Evolutionary conservation across 1,284 basidiomycete genomes (phyloP).

Genomic region (Ganoderma lingzhi): DNA sequence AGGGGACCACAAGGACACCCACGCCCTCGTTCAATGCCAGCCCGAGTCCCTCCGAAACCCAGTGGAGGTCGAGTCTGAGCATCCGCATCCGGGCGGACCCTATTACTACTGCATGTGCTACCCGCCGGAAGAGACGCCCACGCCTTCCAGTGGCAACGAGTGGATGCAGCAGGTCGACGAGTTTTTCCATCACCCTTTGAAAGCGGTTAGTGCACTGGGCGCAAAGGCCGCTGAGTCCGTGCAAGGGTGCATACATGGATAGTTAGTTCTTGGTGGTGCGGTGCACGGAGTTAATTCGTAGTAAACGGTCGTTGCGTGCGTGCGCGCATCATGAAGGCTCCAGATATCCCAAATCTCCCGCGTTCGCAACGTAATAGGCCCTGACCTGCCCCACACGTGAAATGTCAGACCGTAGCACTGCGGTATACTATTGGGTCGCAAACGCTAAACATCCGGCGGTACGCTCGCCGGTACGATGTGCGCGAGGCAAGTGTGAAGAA

Average conservation of each 20-base stretch:
- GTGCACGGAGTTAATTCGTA: neutral
- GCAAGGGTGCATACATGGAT: neutral
- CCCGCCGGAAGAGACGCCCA: neutral
- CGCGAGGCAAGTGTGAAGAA: too few species aligned
- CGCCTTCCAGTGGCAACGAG: too few species aligned
- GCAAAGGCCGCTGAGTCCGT: neutral
- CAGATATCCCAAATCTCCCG: too few species aligned
- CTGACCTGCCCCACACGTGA: too few species aligned
- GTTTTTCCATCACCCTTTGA: neutral
- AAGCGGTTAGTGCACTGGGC: neutral
- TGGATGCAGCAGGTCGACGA: neutral
- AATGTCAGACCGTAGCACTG: too few species aligned
- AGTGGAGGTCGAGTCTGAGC: too few species aligned
- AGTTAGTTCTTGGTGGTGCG: neutral
- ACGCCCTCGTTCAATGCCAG: constrained; percentile 18
- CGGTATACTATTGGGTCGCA: too few species aligned
- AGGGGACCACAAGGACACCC: constrained; percentile 1
- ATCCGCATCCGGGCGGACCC: too few species aligned
- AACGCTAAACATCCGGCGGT: too few species aligned
- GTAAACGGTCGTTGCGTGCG: neutral
- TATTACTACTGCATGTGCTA: neutral
- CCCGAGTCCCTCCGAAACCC: neutral
- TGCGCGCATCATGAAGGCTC: too few species aligned
- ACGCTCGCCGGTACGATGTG: too few species aligned
- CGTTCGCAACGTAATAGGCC: too few species aligned